phyloP scores from a whole-genome alignment of 2,329 filamentous ascomycete genomes.

The Aspergillus versicolor region DNA sequence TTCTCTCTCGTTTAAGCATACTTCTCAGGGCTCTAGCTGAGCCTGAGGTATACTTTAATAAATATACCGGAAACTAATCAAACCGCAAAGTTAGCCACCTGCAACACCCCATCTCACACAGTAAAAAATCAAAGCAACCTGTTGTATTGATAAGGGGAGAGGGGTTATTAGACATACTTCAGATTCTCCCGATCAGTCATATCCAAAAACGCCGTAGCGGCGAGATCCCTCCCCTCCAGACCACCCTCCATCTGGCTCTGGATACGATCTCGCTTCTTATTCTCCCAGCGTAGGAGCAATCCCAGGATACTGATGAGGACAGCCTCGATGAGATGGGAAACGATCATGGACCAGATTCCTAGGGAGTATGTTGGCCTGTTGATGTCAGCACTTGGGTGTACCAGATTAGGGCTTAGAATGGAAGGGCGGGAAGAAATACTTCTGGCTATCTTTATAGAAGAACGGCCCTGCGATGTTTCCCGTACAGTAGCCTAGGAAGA shows the following conservation, averaged over 20 bases:
- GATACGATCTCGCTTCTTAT: slow-evolving; percentile 49
- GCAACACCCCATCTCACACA: neutral
- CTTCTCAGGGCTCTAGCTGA: too few relatives aligned
- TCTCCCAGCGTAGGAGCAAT: slow-evolving; percentile 50
- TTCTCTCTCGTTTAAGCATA: neutral
- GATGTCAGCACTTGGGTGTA: neutral
- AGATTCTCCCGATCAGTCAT: slow-evolving; percentile 55
- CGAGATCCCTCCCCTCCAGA: slow-evolving; percentile 47
- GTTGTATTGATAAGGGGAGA: too few relatives aligned
- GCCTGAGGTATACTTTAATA: neutral
- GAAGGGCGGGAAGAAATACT: slow-evolving; percentile 19
- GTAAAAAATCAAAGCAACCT: neutral
- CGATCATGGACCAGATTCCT: slow-evolving; percentile 59
- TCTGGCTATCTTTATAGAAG: slow-evolving; percentile 59
- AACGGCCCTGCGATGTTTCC: slow-evolving; percentile 64
- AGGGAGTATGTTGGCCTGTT: slow-evolving; percentile 47
- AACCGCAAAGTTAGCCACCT: neutral
- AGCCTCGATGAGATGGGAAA: slow-evolving; percentile 54
- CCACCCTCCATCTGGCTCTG: slow-evolving; percentile 49
- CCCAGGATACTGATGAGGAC: slow-evolving; percentile 48
- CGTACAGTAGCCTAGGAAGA: slow-evolving; percentile 60
- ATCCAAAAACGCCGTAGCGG: slow-evolving; percentile 54
- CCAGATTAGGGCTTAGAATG: neutral
- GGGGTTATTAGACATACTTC: slow-evolving; percentile 34
- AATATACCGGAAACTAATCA: neutral